Evolutionary conservation across 306 rosid species (phyloP).

Genomic region (Sophora flavescens): DNA sequence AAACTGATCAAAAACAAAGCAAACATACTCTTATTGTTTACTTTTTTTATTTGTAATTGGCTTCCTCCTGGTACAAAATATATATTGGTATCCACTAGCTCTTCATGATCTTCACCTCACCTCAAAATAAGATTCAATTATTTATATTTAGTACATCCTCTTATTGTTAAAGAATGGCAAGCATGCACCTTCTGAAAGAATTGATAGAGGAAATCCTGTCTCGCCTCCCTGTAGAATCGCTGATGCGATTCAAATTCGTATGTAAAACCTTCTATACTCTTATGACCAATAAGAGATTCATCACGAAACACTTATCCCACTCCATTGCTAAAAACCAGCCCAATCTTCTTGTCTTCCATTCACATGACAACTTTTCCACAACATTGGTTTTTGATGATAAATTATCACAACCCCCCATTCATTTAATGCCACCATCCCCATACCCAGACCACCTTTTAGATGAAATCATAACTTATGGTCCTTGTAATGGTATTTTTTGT

Average conservation of each 20-base stretch:
- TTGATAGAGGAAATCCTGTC: background rate
- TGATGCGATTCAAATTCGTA: background rate
- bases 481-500: conserved; percentile 5
- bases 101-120: too few relatives aligned
- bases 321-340: background rate
- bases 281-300: background rate
- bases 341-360: background rate
- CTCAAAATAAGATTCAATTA: background rate
- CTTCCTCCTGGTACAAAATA: too few relatives aligned
- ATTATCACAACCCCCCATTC: background rate
- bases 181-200: background rate
- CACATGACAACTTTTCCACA: too few relatives aligned
- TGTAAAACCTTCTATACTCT: background rate
- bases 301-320: background rate
- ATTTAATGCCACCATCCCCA: background rate
- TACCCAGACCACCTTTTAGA: background rate
- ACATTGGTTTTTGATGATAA: background rate
- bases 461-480: conserved; percentile 1
- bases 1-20: too few relatives aligned
- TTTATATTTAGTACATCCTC: too few relatives aligned
- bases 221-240: background rate
- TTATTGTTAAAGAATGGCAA: background rate
- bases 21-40: too few relatives aligned
- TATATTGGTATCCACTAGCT: too few relatives aligned
- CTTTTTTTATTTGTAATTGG: too few relatives aligned